These are phyloP conservation scores for Pholiota adiposa DNA, from an alignment of 1,284 basidiomycete species.

Conservation along the genomic window DNA sequence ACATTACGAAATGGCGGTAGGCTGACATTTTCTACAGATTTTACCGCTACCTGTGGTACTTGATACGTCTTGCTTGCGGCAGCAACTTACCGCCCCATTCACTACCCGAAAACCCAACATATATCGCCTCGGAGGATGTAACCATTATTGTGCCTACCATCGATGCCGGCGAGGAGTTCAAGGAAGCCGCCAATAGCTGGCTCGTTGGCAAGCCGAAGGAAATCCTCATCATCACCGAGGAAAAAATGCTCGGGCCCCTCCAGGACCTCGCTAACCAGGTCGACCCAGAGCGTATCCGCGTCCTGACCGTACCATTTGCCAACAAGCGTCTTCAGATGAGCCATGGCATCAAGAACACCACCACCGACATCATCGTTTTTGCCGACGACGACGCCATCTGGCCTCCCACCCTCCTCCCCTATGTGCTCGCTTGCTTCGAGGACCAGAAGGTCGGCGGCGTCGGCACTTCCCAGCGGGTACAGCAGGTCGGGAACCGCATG, in stretches of 20 bases:
- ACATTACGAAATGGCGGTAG: neutral
- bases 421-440: constrained; percentile 89
- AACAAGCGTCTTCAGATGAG: constrained; percentile 94
- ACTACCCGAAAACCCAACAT: constrained; percentile 86
- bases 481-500: constrained; percentile 77
- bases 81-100: constrained; percentile 81
- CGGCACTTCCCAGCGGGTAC: constrained; percentile 88
- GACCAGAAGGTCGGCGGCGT: constrained; percentile 93
- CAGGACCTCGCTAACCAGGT: constrained; percentile 87
- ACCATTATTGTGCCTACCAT: constrained; percentile 95
- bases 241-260: constrained; percentile 84
- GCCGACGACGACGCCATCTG: constrained; percentile 95
- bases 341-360: constrained; percentile 87
- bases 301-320: constrained; percentile 89
- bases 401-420: constrained; percentile 86
- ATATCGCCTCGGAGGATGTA: constrained; percentile 87
- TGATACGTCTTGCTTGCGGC: constrained; percentile 81
- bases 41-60: constrained; percentile 91
- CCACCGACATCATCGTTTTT: constrained; percentile 94
- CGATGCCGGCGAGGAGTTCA: constrained; percentile 93
- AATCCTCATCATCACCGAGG: constrained; percentile 93
- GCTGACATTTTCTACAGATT: constrained; percentile 51
- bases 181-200: constrained; percentile 90
- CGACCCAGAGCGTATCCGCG: constrained; percentile 82
- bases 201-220: constrained; percentile 89